Evolutionary conservation across 2,329 filamentous ascomycete genomes (phyloP).

Genomic region (Bipolaris victoriae): DNA sequence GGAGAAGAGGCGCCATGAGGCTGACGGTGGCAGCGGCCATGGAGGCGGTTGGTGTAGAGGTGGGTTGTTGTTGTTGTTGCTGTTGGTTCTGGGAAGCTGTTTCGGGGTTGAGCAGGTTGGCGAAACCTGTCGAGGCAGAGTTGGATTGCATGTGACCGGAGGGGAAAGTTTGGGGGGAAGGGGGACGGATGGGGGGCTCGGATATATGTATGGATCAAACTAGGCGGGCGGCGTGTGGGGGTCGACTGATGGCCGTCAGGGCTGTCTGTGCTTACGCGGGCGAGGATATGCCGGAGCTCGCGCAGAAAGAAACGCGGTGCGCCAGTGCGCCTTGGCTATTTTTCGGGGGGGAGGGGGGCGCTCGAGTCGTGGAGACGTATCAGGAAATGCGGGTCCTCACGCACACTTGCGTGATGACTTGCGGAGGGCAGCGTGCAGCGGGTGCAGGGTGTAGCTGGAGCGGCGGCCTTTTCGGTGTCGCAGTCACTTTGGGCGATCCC

Average conservation of each 20-base stretch:
- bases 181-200: conserved; percentile 45
- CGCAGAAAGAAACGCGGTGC: conserved; percentile 32
- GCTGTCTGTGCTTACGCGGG: conserved; percentile 40
- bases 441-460: conserved; percentile 23
- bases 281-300: conserved; percentile 33
- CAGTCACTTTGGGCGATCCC: conserved; percentile 11
- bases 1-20: conserved; percentile 63
- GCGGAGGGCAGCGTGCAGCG: conserved; percentile 27
- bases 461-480: conserved; percentile 8
- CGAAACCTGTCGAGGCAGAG: conserved; percentile 44
- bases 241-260: conserved; percentile 34
- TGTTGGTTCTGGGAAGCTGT: conserved; percentile 19
- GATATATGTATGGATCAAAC: conserved; percentile 44
- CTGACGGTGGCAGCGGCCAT: conserved; percentile 56
- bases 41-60: conserved; percentile 18
- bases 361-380: conserved; percentile 27
- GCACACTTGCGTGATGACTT: conserved; percentile 23
- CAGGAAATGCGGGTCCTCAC: conserved; percentile 28
- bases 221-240: conserved; percentile 38
- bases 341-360: conserved; percentile 16
- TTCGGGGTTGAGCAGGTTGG: conserved; percentile 50
- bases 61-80: conserved; percentile 7
- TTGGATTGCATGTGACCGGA: conserved; percentile 51
- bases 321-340: conserved; percentile 26
- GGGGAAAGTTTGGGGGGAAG: conserved; percentile 46